Evolutionary conservation across 78 protist genomes (phyloP).

Genomic region (Dictyostelium discoideum): DNA sequence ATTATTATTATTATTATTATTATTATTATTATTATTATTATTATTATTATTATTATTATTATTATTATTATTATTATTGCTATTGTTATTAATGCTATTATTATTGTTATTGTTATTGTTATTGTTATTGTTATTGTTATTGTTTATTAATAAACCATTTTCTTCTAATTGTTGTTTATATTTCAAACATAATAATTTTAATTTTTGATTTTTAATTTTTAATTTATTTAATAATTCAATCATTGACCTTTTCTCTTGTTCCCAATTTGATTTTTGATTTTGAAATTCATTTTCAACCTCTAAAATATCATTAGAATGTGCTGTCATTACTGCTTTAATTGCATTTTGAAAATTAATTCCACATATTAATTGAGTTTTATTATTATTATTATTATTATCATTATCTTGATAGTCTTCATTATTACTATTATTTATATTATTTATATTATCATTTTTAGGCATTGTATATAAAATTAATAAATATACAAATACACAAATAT

Average conservation of each 20-base stretch:
- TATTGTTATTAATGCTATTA: no score
- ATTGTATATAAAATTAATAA: not conserved
- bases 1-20: not conserved
- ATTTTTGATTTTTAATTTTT: slow-evolving; percentile 13
- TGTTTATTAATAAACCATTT: not conserved
- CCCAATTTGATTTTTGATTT: slow-evolving; percentile 36
- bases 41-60: not conserved
- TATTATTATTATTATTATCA: not conserved
- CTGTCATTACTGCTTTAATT: slow-evolving; percentile 22
- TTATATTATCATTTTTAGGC: not conserved
- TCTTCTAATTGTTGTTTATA: slow-evolving; percentile 17
- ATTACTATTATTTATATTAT: not conserved
- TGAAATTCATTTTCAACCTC: slow-evolving; percentile 71
- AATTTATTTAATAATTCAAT: slow-evolving; percentile 12
- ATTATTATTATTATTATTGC: slow-evolving; percentile 1
- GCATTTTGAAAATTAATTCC: slow-evolving; percentile 30
- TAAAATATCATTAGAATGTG: slow-evolving; percentile 67
- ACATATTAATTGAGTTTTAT: slow-evolving; percentile 2
- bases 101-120: no score
- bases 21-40: not conserved
- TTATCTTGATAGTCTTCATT: not conserved
- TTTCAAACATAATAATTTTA: not conserved
- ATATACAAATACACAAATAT: not conserved
- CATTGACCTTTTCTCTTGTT: slow-evolving; percentile 1
- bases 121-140: no score